Percentiles rank a stretch among this genome's conserved stretches.
Conservation (phyloP, 495 filamentous ascomycete species). For the Penicillium waksmanii region DNA sequence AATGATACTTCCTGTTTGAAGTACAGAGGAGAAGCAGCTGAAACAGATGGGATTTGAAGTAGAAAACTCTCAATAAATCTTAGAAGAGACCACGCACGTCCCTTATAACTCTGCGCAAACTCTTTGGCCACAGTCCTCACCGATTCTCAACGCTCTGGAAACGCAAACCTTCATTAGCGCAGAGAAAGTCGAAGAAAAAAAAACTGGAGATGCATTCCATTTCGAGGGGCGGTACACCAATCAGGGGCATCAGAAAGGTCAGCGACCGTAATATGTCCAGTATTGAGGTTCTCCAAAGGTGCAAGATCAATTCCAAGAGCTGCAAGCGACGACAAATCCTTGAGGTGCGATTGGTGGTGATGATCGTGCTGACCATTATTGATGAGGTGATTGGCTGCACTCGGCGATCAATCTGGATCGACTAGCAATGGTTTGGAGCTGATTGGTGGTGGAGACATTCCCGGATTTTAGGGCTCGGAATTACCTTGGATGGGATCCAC, state of each 20-base stretch:
- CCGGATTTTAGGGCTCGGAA: not conserved
- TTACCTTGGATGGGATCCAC: not conserved
- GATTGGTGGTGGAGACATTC: not conserved
- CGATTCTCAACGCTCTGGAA: conserved; percentile 7
- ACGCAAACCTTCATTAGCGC: conserved; percentile 10
- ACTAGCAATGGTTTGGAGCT: not conserved
- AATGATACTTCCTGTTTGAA: not conserved
- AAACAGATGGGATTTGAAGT: not conserved
- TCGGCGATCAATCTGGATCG: not conserved
- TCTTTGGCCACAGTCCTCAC: conserved; percentile 6
- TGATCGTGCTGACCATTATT: conserved; percentile 18
- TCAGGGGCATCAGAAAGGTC: conserved; percentile 22
- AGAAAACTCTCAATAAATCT: not conserved
- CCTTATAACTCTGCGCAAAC: not conserved
- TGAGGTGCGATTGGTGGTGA: conserved; percentile 10
- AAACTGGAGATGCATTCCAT: conserved; percentile 17
- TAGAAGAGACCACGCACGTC: conserved; percentile 3
- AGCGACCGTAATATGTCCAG: conserved; percentile 13
- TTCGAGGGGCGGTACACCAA: conserved; percentile 16
- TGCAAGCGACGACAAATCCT: conserved; percentile 14
- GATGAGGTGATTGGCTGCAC: conserved; percentile 17
- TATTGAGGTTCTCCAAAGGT: not conserved
- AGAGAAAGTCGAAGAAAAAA: conserved; percentile 4
- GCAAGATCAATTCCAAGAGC: not conserved
- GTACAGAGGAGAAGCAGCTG: not conserved